Evolutionary conservation across 345 rosid genomes (phyloP).

Genomic region (Syzygium oleosum): DNA sequence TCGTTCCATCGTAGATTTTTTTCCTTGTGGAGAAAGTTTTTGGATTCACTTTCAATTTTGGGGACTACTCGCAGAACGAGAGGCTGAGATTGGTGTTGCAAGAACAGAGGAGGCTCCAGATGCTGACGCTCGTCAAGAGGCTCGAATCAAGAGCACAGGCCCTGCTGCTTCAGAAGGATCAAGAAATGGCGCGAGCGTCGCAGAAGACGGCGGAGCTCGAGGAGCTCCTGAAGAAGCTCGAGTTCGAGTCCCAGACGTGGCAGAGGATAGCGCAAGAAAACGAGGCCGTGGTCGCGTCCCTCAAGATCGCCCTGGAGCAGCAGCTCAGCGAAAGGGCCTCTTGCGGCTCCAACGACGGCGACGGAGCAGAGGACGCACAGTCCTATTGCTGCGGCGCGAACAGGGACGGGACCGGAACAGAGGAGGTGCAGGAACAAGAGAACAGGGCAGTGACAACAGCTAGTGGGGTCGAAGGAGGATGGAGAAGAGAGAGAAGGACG

Average conservation of each 20-base stretch:
- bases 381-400: conserved; percentile 40
- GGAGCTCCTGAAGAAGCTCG: conserved; percentile 12
- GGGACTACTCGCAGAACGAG: conserved; percentile 16
- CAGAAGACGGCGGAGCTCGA: conserved; percentile 22
- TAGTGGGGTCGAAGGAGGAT: neutral
- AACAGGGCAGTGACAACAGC: neutral
- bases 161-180: conserved; percentile 21
- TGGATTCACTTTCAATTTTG: neutral
- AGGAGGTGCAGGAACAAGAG: neutral
- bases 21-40: neutral
- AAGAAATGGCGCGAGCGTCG: conserved; percentile 13
- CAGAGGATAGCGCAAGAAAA: conserved; percentile 24
- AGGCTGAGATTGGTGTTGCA: conserved; percentile 18
- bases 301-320: conserved; percentile 33
- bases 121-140: conserved; percentile 6
- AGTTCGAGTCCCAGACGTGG: conserved; percentile 25
- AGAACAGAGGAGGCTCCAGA: conserved; percentile 21
- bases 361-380: conserved; percentile 37
- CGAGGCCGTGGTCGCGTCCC: conserved; percentile 20
- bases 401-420: conserved; percentile 13
- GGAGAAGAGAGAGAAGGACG: neutral
- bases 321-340: conserved; percentile 27
- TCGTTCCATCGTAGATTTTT: neutral
- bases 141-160: conserved; percentile 20
- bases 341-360: conserved; percentile 5